A percentile compares a stretch with the other conserved stretches of the same genome.
These are phyloP conservation scores for Nicotiana paniculata DNA, from an alignment of 257 asterid genomes.

Conservation along the genomic window DNA sequence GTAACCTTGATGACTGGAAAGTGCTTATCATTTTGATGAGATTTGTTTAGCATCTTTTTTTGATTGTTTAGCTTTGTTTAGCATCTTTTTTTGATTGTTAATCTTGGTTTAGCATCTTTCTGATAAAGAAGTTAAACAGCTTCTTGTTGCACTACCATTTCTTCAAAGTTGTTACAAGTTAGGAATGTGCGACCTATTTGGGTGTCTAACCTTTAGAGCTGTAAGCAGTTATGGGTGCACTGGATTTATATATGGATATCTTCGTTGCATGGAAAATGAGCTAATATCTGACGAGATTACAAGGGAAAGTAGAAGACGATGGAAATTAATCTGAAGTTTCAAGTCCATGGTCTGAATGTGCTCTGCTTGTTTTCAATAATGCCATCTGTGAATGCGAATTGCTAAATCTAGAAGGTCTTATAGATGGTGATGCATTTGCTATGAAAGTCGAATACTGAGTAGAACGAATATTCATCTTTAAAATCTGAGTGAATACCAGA, in stretches of 20 bases:
- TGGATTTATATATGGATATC: not conserved
- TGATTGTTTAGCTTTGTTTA: no score
- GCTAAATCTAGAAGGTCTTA: not conserved
- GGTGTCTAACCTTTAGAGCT: not conserved
- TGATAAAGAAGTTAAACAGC: not conserved
- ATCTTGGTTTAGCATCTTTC: not conserved
- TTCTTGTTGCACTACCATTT: not conserved
- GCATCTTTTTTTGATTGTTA: no score
- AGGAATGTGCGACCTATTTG: not conserved
- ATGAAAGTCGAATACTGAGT: not conserved
- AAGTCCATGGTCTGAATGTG: not conserved
- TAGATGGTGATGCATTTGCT: not conserved
- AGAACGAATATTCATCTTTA: not conserved
- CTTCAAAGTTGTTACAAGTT: not conserved
- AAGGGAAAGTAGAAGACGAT: not conserved
- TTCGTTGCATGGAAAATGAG: not conserved
- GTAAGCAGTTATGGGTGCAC: not conserved
- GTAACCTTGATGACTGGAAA: not conserved
- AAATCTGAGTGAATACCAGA: not conserved
- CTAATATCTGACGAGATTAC: not conserved
- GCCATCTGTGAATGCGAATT: not conserved
- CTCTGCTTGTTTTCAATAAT: not conserved
- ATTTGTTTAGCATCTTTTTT: no score
- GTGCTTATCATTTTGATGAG: not conserved
- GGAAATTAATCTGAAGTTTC: not conserved